Evolutionary conservation across 768 basidiomycete species (phyloP), one percentile per base, ranked within the genome.

Genomic region (Termitomyces sp.): DNA sequence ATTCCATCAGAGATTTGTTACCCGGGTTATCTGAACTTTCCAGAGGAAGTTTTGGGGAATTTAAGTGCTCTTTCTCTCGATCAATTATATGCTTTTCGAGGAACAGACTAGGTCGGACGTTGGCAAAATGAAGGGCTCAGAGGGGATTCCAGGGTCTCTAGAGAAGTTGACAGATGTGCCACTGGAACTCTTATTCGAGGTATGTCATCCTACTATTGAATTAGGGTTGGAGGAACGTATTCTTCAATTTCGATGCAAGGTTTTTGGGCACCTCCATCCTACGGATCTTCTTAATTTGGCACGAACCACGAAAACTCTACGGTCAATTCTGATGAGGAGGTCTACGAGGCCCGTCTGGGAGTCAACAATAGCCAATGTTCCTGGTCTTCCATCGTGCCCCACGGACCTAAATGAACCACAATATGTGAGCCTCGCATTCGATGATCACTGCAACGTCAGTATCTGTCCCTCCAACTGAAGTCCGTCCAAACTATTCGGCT

Each of bases 381-480:
- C 62, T 31, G 72, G 68, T 16, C 64, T 80, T 5, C 81, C 81
- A 1, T 55, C 67, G 7, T 77, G 77, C 54, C 81, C 80, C 0
- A 46, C 55, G 3, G 80, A 82, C 63, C 62, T 82, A 54, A 70
- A 63, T 18, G 80, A 82, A 58, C 72, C 70, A 0, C 71, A 77
- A 54, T 81, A 77, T 57, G 72, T 75, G 9, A 73, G 70, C 57
- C 73, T 83, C n/a, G 71, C 69, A 10, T 81, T 82, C 55, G 73
- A 73, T 57, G 57, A 72, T 34, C 66, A 73, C 64, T 79, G 80
- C 64, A 72, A 79, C 68, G 80, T 79, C 59, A 58, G 71, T 65
- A n/a, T 28, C 39, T 16, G 26, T 41, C 42, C 56, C 56, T 47
- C 64, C 55, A 12, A 9, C 41, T 41, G 51, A 58, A 31, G 15